A percentile compares a stretch with the other conserved stretches of the same genome.
phyloP scores from a whole-genome alignment of 2,329 filamentous ascomycete species.

The Trichoderma atroviride region DNA sequence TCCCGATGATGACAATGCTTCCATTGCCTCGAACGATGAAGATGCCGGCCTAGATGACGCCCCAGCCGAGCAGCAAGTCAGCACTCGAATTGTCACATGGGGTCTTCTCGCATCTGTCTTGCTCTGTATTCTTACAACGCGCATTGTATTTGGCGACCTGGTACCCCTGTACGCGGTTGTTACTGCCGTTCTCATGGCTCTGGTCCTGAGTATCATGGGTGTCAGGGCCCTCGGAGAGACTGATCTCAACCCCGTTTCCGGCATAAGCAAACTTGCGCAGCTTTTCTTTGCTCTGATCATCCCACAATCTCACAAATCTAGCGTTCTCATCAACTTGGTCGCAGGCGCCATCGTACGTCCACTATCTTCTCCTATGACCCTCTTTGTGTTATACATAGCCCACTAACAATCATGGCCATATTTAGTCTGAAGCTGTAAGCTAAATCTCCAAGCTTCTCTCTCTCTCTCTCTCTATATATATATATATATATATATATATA shows the following conservation, averaged over 20 bases:
- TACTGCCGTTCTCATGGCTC: constrained; percentile 79
- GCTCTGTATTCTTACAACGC: constrained; percentile 80
- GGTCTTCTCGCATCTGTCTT: constrained; percentile 75
- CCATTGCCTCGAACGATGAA: not conserved
- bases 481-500: too few relatives aligned
- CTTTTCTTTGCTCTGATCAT: constrained; percentile 92
- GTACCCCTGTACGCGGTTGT: constrained; percentile 78
- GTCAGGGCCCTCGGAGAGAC: constrained; percentile 75
- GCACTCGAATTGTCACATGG: constrained; percentile 69
- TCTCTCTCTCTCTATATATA: too few relatives aligned
- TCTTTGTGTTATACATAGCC: not conserved
- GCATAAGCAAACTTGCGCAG: constrained; percentile 95
- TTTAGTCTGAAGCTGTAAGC: constrained; percentile 47
- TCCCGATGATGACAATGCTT: constrained; percentile 27
- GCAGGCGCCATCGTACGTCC: constrained; percentile 74
- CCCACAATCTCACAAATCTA: constrained; percentile 75
- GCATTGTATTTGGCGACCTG: constrained; percentile 78
- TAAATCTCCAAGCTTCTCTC: not conserved
- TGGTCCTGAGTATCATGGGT: constrained; percentile 75
- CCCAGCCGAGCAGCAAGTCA: constrained; percentile 79
- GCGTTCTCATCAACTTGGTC: constrained; percentile 92
- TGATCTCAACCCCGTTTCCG: constrained; percentile 93
- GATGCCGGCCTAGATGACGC: constrained; percentile 70
- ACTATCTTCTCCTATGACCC: not conserved
- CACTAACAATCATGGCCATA: not conserved